phyloP scores from a whole-genome alignment of 1,139 yeast genomes.

The Geotrichum carabidarum region DNA sequence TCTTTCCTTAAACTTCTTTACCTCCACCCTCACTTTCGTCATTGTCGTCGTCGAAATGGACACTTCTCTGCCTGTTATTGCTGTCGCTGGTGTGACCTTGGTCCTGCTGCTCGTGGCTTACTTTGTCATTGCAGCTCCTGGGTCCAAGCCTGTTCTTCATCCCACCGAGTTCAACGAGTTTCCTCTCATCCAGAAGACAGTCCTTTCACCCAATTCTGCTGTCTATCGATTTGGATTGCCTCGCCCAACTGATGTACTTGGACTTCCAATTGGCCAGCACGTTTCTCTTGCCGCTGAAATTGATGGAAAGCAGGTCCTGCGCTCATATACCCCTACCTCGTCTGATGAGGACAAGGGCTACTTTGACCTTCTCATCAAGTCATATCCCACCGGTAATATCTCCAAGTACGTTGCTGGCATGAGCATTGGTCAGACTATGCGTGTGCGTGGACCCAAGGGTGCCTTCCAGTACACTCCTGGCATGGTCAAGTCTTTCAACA shows the following conservation, averaged over 20 bases:
- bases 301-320: constrained; percentile 74
- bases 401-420: constrained; percentile 68
- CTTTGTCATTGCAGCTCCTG: constrained; percentile 1
- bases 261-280: constrained; percentile 91
- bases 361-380: constrained; percentile 81
- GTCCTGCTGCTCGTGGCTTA: constrained; percentile 7
- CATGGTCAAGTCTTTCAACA: constrained; percentile 63
- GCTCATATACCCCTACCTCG: constrained; percentile 90
- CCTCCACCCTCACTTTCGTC: background rate
- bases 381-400: constrained; percentile 81
- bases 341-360: constrained; percentile 71
- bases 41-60: background rate
- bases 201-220: constrained; percentile 72
- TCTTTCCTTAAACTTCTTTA: background rate
- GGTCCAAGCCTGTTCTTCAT: constrained; percentile 48
- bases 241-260: constrained; percentile 61
- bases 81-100: constrained; percentile 6
- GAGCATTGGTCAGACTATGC: constrained; percentile 59
- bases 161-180: constrained; percentile 66
- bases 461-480: constrained; percentile 76
- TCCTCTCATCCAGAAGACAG: constrained; percentile 71
- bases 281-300: constrained; percentile 51
- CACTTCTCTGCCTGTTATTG: constrained; percentile 1
- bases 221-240: constrained; percentile 80
- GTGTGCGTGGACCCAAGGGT: constrained; percentile 88